phyloP scores from a whole-genome alignment of 1,284 basidiomycete species.

The Ceratobasidium theobromae region DNA sequence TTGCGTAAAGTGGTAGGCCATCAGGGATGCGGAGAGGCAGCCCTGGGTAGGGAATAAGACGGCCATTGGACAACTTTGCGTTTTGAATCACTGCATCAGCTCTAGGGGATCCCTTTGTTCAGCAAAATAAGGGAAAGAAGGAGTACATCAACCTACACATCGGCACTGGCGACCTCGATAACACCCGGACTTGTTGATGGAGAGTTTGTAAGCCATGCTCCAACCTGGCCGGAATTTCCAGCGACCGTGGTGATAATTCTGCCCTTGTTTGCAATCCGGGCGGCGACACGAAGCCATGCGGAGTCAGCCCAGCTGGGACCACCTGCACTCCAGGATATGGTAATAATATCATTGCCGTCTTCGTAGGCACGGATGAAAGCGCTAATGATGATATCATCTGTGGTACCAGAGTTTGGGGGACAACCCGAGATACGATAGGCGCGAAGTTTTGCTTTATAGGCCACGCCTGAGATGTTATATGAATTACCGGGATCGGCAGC shows the following conservation, averaged over 20 bases:
- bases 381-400: slow-evolving; percentile 33
- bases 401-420: neutral
- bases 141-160: slow-evolving; percentile 32
- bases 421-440: slow-evolving; percentile 34
- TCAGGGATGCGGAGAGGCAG: slow-evolving; percentile 34
- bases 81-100: slow-evolving; percentile 15
- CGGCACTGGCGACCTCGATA: slow-evolving; percentile 34
- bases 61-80: slow-evolving; percentile 28
- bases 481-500: slow-evolving; percentile 41
- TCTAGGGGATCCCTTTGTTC: neutral
- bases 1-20: slow-evolving; percentile 39
- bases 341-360: slow-evolving; percentile 47
- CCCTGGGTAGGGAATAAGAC: slow-evolving; percentile 34
- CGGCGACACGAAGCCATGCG: slow-evolving; percentile 42
- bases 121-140: neutral
- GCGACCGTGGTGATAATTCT: slow-evolving; percentile 39
- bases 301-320: slow-evolving; percentile 43
- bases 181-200: slow-evolving; percentile 32
- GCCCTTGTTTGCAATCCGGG: slow-evolving; percentile 42
- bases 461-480: slow-evolving; percentile 38
- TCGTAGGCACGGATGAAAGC: slow-evolving; percentile 38
- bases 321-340: slow-evolving; percentile 44
- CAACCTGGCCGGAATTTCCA: slow-evolving; percentile 34
- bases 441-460: slow-evolving; percentile 9
- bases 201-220: slow-evolving; percentile 29